These are phyloP conservation scores for Ophiognomonia clavigignenti-juglandacearum DNA, from an alignment of 2,329 filamentous ascomycete genomes.

Conservation along the genomic window DNA sequence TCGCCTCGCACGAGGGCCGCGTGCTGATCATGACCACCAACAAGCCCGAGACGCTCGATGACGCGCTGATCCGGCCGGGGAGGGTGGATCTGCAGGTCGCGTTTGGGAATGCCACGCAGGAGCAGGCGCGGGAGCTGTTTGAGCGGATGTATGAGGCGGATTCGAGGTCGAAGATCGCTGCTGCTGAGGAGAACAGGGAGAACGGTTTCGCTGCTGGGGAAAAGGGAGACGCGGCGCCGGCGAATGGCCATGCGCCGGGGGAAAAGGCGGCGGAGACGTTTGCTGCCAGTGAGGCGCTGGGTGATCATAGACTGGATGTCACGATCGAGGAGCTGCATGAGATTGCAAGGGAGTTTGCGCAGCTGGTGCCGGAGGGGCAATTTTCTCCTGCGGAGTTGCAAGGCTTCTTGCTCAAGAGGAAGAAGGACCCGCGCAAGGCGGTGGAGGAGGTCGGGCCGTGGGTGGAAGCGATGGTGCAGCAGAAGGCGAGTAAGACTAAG, in stretches of 20 bases:
- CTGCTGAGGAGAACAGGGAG: not conserved
- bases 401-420: constrained; percentile 59
- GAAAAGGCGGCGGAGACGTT: not conserved
- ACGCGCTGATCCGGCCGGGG: constrained; percentile 68
- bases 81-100: constrained; percentile 54
- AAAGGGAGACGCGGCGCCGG: not conserved
- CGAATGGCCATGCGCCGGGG: not conserved
- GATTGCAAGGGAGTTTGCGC: constrained; percentile 46
- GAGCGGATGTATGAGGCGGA: constrained; percentile 55
- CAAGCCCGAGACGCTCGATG: constrained; percentile 66
- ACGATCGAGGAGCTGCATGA: constrained; percentile 33
- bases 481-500: constrained; percentile 46
- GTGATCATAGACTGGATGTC: constrained; percentile 22
- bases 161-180: constrained; percentile 11
- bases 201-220: not conserved
- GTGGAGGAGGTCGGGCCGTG: constrained; percentile 47
- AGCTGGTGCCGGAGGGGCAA: constrained; percentile 44
- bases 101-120: constrained; percentile 46
- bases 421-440: constrained; percentile 52
- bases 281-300: constrained; percentile 10
- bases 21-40: constrained; percentile 83
- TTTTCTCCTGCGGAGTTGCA: constrained; percentile 61
- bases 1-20: constrained; percentile 72
- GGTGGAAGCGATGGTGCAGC: constrained; percentile 45
- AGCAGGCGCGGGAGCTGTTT: constrained; percentile 54